phyloP scores from a whole-genome alignment of 23 red algal species.

The Gracilariopsis chorda region DNA sequence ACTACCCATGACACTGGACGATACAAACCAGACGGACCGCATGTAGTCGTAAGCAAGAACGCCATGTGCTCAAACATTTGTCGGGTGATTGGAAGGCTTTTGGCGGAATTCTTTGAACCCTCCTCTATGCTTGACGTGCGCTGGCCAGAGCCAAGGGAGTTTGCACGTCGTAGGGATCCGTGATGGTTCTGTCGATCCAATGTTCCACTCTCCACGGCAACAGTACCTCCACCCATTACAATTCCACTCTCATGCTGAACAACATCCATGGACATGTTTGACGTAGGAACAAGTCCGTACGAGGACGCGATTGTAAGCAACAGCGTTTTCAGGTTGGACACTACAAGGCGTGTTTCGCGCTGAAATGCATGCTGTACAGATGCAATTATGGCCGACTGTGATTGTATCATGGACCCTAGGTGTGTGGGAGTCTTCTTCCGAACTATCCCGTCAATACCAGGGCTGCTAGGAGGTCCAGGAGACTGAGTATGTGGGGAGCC shows the following conservation, averaged over 20 bases:
- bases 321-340: constrained; percentile 34
- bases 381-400: constrained; percentile 55
- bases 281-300: constrained; percentile 17
- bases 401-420: constrained; percentile 26
- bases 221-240: constrained; percentile 48
- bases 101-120: constrained; percentile 19
- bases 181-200: constrained; percentile 25
- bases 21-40: constrained; percentile 10
- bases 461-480: constrained; percentile 11
- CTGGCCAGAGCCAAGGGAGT: neutral
- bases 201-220: constrained; percentile 56
- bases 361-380: constrained; percentile 63
- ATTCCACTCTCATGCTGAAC: constrained; percentile 8
- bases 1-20: constrained; percentile 40
- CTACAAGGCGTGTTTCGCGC: constrained; percentile 47
- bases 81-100: constrained; percentile 30
- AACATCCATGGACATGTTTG: neutral
- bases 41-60: constrained; percentile 63
- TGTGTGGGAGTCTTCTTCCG: constrained; percentile 57
- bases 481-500: neutral
- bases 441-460: neutral
- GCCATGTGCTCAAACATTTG: constrained; percentile 66
- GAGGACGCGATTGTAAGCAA: constrained; percentile 39
- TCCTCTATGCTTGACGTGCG: neutral
- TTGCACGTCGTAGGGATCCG: neutral